Evolutionary conservation across 1,284 basidiomycete species (phyloP), one percentile per base, ranked within the genome.

Genomic region (Violaceomyces palustris): DNA sequence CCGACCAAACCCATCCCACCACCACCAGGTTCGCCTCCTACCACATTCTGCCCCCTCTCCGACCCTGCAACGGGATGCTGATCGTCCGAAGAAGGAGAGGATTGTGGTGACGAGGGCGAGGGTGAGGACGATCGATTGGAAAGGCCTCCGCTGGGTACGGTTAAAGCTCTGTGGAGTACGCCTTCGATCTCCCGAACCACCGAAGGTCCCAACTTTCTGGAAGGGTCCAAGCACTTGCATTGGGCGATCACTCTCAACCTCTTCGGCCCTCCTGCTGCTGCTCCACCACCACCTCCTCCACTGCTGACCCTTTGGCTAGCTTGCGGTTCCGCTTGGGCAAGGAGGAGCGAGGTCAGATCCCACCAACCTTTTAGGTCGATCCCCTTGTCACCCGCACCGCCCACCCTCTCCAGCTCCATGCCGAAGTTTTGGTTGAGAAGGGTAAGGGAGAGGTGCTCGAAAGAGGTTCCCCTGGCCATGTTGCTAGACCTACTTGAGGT

Each of bases 331-430:
- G 36, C 31, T 6, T 15, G 6, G n/a, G 8, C 5, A 26, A n/a
- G n/a, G 17, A 19, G 2, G 28, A n/a, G 11, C 17, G 12, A 31
- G 11, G 87, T 87, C 2, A 91, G 76, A 82, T 83, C 87, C 90
- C 90, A 93, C 87, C 87, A 92, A 2, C 90, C 90, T 34, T 84
- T 74, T n/a, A 93, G 77, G 74, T 94, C 90, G 34, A 93, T 77
- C 0, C 90, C 90, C 7, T 87, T 86, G 72, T 93, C 90, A 12
- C 82, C 79, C 50, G 79, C 82, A 14, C 90, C 88, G 1, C 90
- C 90, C 14, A 90, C 83, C 10, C 71, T 64, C 12, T 69, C 50
- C 5, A 93, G 78, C 1, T 82, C 78, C 88, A 93, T 93, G 34
- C 85, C 86, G 27, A 92, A 76, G 45, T 81, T 74, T 0, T 78